Base-by-base conservation (phyloP, 345 rosid genomes). In the Populus simonii region DNA sequence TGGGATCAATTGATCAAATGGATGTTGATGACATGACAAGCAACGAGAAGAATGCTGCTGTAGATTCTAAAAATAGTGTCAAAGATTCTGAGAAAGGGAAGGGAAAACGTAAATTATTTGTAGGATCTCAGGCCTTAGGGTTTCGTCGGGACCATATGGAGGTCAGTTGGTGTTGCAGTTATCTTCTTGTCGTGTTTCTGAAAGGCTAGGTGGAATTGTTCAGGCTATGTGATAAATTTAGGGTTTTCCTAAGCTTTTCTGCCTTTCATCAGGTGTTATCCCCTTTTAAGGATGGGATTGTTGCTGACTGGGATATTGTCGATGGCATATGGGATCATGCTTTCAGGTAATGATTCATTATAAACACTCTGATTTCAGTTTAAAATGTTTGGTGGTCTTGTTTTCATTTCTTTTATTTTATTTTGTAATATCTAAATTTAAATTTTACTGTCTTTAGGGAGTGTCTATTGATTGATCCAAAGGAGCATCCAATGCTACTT, bases 271-370 rank as follows among this genome's bases (percentile, higher is more conserved):
- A 94, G 99, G 87, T 96, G 18, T n/a, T 91, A 76, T 90, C 98
- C 70, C 97, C 98, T 41, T 81, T 94, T 9, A 94, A 92, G 87
- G 96, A 94, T 85, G 99, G 99, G 72, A 67, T 94, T 43, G 97
- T 96, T 73, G 94, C 85, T 43, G 98, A 94, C 67, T 96, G 99
- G 98, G 99, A 94, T 80, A 86, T 91, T 61, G 97, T 94, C 73
- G 99, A 96, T 81, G 90, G 79, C 75, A 90, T 96, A 81, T 96
- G 99, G 99, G 98, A 96, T 68, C 98, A 96, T 86, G 96, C 99
- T 83, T 90, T 94, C 76, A 88, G 87, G 98, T 92, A 84, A 83
- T 35, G 51, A 29, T 38, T 41, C 66, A 68, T 67, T 81, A 35
- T 72, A 13, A 53, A 31, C 29, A 23, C 74, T 39, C 73, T 78